A percentile compares a stretch with the other conserved stretches of the same genome.
phyloP scores from a whole-genome alignment of 306 rosid species.

The Vigna unguiculata region DNA sequence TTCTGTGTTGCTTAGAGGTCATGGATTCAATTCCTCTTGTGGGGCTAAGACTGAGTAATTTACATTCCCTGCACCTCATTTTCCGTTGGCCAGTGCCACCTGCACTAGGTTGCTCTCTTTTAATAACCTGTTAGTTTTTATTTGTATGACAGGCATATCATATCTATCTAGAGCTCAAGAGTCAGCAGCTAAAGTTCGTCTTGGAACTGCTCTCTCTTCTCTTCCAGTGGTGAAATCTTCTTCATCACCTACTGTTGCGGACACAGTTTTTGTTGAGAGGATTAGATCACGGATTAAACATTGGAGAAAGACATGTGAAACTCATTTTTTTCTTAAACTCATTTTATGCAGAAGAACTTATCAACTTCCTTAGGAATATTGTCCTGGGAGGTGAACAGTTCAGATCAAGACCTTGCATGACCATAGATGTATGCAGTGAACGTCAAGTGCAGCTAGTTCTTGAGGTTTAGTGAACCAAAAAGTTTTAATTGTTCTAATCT shows the following conservation, averaged over 20 bases:
- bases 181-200: slow-evolving; percentile 59
- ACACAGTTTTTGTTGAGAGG: slow-evolving; percentile 71
- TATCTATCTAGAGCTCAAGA: slow-evolving; percentile 89
- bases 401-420: slow-evolving; percentile 75
- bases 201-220: slow-evolving; percentile 52
- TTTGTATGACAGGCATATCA: slow-evolving; percentile 71
- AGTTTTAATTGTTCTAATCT: slow-evolving; percentile 31
- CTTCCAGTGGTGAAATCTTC: slow-evolving; percentile 49
- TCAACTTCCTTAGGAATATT: slow-evolving; percentile 67
- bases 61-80: not conserved
- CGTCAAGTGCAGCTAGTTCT: slow-evolving; percentile 76
- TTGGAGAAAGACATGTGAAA: slow-evolving; percentile 67
- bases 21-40: not conserved
- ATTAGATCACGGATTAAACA: slow-evolving; percentile 64
- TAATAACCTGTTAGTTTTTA: not conserved
- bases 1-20: not conserved
- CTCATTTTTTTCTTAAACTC: slow-evolving; percentile 32
- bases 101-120: not conserved
- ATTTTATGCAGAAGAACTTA: slow-evolving; percentile 65
- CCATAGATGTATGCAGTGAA: slow-evolving; percentile 83
- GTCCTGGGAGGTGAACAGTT: slow-evolving; percentile 62
- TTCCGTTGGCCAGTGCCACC: not conserved
- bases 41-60: not conserved
- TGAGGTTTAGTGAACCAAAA: slow-evolving; percentile 61
- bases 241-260: slow-evolving; percentile 64